phyloP scores from a whole-genome alignment of 306 rosid genomes.

The Prunus dulcis region DNA sequence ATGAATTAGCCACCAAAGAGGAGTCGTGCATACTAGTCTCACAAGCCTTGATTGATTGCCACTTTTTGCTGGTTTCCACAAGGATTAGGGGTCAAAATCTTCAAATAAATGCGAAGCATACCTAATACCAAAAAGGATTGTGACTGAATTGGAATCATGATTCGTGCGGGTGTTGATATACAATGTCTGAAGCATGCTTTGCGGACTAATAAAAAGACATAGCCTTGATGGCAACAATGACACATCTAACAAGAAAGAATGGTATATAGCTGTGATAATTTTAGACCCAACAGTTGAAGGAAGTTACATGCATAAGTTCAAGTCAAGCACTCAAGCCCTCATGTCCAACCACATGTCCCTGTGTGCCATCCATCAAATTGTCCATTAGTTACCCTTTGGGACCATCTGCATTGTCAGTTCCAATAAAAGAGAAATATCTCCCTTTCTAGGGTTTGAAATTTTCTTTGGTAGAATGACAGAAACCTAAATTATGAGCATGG shows the following conservation, averaged over 20 bases:
- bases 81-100: not conserved
- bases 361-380: not conserved
- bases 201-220: not conserved
- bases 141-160: not conserved
- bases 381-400: conserved; percentile 14
- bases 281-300: not conserved
- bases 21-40: not conserved
- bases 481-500: not conserved
- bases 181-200: not conserved
- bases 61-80: not conserved
- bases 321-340: conserved; percentile 4
- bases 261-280: not conserved
- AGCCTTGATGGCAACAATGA: not conserved
- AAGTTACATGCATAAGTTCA: not conserved
- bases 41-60: not conserved
- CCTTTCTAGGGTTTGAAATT: conserved; percentile 22
- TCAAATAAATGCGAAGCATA: not conserved
- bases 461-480: conserved; percentile 21
- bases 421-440: not conserved
- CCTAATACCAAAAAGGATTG: conserved; percentile 2
- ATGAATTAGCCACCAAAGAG: not conserved
- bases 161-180: conserved; percentile 5
- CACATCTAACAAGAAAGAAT: not conserved
- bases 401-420: conserved; percentile 29
- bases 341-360: conserved; percentile 6